phyloP scores from a whole-genome alignment of 108 stramenopile species.

The Fistulifera pelliculosa region DNA sequence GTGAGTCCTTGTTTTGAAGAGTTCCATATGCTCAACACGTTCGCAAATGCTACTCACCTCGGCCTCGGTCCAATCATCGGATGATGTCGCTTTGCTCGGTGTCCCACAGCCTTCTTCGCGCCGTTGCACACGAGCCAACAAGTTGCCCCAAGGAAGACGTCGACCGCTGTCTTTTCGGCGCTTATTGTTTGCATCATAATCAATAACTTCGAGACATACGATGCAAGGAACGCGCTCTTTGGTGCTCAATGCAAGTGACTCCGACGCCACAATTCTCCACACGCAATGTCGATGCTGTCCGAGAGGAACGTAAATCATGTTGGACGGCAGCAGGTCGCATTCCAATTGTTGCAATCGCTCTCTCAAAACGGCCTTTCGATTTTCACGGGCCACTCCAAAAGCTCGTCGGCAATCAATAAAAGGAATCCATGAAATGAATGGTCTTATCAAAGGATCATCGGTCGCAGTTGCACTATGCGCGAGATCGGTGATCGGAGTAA shows the following conservation, averaged over 20 bases:
- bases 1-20: constrained; percentile 17
- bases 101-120: no score
- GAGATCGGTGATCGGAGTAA: constrained; percentile 40
- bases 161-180: background rate
- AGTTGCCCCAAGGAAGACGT: background rate
- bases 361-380: constrained; percentile 45
- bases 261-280: constrained; percentile 75
- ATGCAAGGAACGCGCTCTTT: constrained; percentile 93
- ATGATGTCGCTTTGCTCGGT: no score
- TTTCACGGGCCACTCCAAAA: constrained; percentile 46
- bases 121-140: no score
- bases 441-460: constrained; percentile 41
- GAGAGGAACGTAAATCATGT: constrained; percentile 41
- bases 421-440: constrained; percentile 71
- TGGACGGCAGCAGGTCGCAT: constrained; percentile 51
- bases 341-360: constrained; percentile 50
- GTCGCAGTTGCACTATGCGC: constrained; percentile 15
- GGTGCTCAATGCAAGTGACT: constrained; percentile 81
- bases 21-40: no score
- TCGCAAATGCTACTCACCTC: no score
- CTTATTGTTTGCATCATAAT: constrained; percentile 32
- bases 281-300: constrained; percentile 67
- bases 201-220: constrained; percentile 84
- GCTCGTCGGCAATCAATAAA: constrained; percentile 64
- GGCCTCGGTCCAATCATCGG: no score